phyloP scores from a whole-genome alignment of 768 basidiomycete genomes.

The Wakefieldia striispora region DNA sequence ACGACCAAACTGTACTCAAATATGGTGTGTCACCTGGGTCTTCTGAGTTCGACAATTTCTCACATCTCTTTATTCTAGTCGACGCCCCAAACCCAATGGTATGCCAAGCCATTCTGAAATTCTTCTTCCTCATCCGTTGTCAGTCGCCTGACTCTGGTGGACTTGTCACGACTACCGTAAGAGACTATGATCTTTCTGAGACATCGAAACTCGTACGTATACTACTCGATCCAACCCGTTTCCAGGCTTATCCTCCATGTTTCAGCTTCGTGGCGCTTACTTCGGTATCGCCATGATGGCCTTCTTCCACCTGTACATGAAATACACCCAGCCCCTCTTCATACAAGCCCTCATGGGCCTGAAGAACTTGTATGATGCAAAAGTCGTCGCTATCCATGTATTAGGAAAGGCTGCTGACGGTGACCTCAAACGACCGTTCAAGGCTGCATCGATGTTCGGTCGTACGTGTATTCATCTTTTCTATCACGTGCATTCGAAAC shows the following conservation, averaged over 20 bases:
- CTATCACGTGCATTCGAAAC: neutral
- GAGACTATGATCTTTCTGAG: slow-evolving; percentile 92
- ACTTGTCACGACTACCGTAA: slow-evolving; percentile 86
- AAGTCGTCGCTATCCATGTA: slow-evolving; percentile 78
- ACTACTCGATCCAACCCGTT: slow-evolving; percentile 20
- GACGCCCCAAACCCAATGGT: slow-evolving; percentile 79
- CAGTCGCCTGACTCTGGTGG: slow-evolving; percentile 65
- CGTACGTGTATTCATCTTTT: slow-evolving; percentile 36
- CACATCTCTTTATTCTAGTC: slow-evolving; percentile 43
- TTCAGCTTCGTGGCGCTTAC: slow-evolving; percentile 62
- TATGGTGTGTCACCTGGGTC: slow-evolving; percentile 60
- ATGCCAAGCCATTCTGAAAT: slow-evolving; percentile 12
- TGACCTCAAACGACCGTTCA: slow-evolving; percentile 90
- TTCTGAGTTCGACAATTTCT: neutral
- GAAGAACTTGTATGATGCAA: slow-evolving; percentile 86
- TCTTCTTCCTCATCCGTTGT: neutral
- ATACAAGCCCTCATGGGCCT: slow-evolving; percentile 95
- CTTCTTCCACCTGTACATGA: slow-evolving; percentile 91
- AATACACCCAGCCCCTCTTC: slow-evolving; percentile 95
- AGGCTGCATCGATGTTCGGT: slow-evolving; percentile 71
- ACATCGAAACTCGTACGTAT: slow-evolving; percentile 71
- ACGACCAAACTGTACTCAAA: slow-evolving; percentile 94
- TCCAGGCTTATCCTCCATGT: neutral
- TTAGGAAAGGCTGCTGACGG: slow-evolving; percentile 78
- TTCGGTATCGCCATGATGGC: slow-evolving; percentile 84